Evolutionary conservation across 2,329 filamentous ascomycete species (phyloP), one percentile per base, ranked within the genome.

Genomic region (Arthroderma sp.): DNA sequence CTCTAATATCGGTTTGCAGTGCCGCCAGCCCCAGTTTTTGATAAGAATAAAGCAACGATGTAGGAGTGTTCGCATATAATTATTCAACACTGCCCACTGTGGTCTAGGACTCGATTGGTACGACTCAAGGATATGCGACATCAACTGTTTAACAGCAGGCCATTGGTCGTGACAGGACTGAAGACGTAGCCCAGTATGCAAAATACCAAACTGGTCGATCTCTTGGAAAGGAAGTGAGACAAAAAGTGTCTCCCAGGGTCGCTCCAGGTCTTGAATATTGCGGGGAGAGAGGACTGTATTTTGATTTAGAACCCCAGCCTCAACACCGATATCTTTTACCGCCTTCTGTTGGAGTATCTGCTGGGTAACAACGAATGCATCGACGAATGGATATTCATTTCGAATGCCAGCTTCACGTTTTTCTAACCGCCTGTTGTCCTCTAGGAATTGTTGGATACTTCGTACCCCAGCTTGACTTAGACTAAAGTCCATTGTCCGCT

Each of bases 11-110:
- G 70, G 61, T 39, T 82, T 81, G 63, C 80, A 81, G 62, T 74
- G 73, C 56, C 70, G 72, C 81, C 81, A 84, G 15, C 77, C 75
- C 81, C 81, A 84, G 28, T 63, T 63, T 35, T 73, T 74, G 52
- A 83, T 74, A 21, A 84, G 70, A 39, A 73, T 66, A 62, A 78
- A 75, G 62, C 79, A 82, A 61, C 81, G 72, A 11, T 71, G 72
- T 49, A 83, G 73, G 23, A 76, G 66, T 6, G 73, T 67, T 55
- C 79, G 75, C 53, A 81, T 68, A 61, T 84, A 84, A 15, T 72
- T 74, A 61, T 83, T 82, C 59, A 80, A 71, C n/a, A 73, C 76
- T 7, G 73, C 63, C 13, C 73, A 71, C 35, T 70, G 69, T 0
- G 65, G 64, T 9, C 63, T 66, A 31, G 70, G 72, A 31, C 74